These are phyloP conservation scores for Phytopythium montanum DNA, from an alignment of 352 stramenopile genomes.

Conservation along the genomic window DNA sequence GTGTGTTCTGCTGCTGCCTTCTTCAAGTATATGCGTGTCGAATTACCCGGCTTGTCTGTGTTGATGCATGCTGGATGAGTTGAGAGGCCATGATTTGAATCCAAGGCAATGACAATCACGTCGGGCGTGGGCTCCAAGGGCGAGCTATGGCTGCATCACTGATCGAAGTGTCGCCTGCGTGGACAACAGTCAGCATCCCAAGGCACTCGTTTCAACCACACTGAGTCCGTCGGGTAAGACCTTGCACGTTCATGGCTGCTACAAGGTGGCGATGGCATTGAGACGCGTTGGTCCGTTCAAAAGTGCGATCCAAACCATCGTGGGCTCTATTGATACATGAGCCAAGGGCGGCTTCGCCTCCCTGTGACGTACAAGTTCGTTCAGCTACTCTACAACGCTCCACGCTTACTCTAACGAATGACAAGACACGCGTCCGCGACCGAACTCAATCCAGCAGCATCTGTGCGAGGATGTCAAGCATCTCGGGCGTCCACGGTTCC, in stretches of 20 bases:
- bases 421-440: background rate
- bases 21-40: background rate
- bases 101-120: no score
- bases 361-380: background rate
- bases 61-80: no score
- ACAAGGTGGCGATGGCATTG: background rate
- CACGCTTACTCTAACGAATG: no score
- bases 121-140: no score
- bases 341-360: background rate
- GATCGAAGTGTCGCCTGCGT: no score
- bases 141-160: no score
- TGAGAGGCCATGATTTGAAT: background rate
- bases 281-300: background rate
- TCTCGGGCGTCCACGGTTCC: slow-evolving; percentile 30
- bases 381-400: background rate
- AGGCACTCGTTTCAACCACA: no score
- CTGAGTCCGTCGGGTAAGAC: no score
- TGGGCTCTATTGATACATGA: background rate
- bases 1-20: background rate
- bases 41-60: background rate
- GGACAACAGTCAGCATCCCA: no score
- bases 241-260: no score
- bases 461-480: slow-evolving; percentile 28
- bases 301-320: background rate
- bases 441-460: slow-evolving; percentile 26